Percentiles rank a stretch among this genome's conserved stretches.
phyloP scores from a whole-genome alignment of 2,329 filamentous ascomycete genomes.

The Trichoderma atrobrunneum region DNA sequence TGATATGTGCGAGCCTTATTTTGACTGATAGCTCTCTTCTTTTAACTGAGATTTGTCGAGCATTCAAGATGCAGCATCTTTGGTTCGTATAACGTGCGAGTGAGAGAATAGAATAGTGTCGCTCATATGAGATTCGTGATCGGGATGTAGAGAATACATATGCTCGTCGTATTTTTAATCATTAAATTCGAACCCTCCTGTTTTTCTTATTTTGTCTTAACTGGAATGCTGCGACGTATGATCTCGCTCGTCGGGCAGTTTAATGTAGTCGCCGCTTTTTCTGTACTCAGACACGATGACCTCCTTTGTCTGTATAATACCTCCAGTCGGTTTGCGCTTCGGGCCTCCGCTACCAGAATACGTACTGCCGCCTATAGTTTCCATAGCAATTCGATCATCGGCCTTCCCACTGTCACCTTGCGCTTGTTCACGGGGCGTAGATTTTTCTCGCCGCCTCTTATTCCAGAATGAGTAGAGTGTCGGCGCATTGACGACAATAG shows the following conservation, averaged over 20 bases:
- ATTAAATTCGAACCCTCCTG: neutral
- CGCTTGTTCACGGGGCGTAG: neutral
- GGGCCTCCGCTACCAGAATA: neutral
- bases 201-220: neutral
- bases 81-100: neutral
- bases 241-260: conserved; percentile 13
- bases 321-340: conserved; percentile 10
- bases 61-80: neutral
- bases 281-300: conserved; percentile 12
- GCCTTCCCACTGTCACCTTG: neutral
- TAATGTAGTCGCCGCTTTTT: conserved; percentile 8
- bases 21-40: too few relatives aligned
- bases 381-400: neutral
- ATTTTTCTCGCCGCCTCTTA: conserved; percentile 25
- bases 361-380: conserved; percentile 15
- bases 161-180: neutral
- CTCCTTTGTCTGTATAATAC: conserved; percentile 13
- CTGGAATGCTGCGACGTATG: conserved; percentile 1
- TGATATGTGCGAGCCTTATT: neutral
- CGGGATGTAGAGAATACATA: neutral
- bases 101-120: neutral
- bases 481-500: conserved; percentile 39
- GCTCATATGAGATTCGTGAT: neutral
- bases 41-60: neutral
- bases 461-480: conserved; percentile 38